Evolutionary conservation across 2,329 filamentous ascomycete species (phyloP), one percentile per base, ranked within the genome.

Genomic region (Lasiodiplodia sp.): DNA sequence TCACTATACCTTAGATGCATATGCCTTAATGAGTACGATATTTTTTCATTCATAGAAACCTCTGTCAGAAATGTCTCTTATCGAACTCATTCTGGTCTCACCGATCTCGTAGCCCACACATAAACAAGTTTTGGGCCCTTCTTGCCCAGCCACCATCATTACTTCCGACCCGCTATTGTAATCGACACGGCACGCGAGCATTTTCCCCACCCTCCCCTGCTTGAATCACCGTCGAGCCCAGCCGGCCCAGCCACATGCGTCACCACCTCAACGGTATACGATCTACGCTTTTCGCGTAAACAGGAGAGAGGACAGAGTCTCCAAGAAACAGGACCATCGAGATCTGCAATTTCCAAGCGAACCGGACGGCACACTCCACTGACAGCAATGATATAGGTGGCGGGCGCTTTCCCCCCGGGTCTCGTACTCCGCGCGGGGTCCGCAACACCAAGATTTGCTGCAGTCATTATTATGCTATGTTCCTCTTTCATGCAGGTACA

Each of bases 1-100:
- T 18, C 40, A n/a, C 40, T 56, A 56, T 56, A 34, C 52, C 56
- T 18, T 60, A 60, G 37, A 60, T 7, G 38, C 21, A 47, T 38
- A 60, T 60, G 25, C 55, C 23, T 53, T 53, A 18, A 31, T 25
- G 51, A 53, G 44, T 53, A 53, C 51, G 51, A 14, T 28, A 14
- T 16, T 28, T 21, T 12, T 28, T 28, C 28, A 37, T 34, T 10
- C 7, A 53, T 31, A 47, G 40, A 47, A 47, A 47, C 40, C 40
- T 47, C 40, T 3, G 40, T 47, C 18, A n/a, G 18, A 47, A 47
- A n/a, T 47, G 18, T 10, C 18, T 5, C 40, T n/a, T 47, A 47
- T 47, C 18, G 28, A 28, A 28, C 40, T 21, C 38, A 40, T 40
- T 14, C 38, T 40, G 14, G 38, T 40, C 38, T 40, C 40, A n/a